Percentiles rank a stretch among this genome's conserved stretches.
These are phyloP conservation scores for Aspergillus thermomutatus DNA, from an alignment of 2,329 filamentous ascomycete genomes.

Conservation along the genomic window DNA sequence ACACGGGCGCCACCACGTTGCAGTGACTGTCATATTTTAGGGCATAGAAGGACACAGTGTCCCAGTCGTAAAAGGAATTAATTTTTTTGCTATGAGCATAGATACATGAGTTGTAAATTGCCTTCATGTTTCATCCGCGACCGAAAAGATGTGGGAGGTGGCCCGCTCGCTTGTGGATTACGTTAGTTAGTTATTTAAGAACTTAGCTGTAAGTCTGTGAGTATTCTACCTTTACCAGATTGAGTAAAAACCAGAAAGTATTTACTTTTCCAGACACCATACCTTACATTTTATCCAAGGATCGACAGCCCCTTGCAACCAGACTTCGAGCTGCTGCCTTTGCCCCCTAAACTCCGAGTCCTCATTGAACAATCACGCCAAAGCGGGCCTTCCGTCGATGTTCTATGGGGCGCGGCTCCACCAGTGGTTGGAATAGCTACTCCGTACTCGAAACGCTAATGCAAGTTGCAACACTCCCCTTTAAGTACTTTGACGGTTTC, in stretches of 20 bases:
- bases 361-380: constrained; percentile 13
- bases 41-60: too few relatives aligned
- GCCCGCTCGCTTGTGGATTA: too few relatives aligned
- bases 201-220: neutral
- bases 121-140: too few relatives aligned
- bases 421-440: constrained; percentile 3
- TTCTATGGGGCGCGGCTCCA: constrained; percentile 28
- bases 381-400: constrained; percentile 24
- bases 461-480: constrained; percentile 16
- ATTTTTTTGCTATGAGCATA: too few relatives aligned
- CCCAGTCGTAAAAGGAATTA: too few relatives aligned
- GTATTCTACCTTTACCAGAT: too few relatives aligned
- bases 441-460: neutral
- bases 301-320: constrained; percentile 7
- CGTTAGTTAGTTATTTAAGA: neutral
- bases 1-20: too few relatives aligned
- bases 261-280: neutral
- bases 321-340: constrained; percentile 3
- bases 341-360: constrained; percentile 12
- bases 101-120: too few relatives aligned
- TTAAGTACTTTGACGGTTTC: constrained; percentile 15
- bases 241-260: too few relatives aligned
- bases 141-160: too few relatives aligned
- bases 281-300: neutral
- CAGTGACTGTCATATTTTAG: too few relatives aligned